Evolutionary conservation across 2,329 filamentous ascomycete species (phyloP).

Genomic region (Pseudocercospora fijiensis): DNA sequence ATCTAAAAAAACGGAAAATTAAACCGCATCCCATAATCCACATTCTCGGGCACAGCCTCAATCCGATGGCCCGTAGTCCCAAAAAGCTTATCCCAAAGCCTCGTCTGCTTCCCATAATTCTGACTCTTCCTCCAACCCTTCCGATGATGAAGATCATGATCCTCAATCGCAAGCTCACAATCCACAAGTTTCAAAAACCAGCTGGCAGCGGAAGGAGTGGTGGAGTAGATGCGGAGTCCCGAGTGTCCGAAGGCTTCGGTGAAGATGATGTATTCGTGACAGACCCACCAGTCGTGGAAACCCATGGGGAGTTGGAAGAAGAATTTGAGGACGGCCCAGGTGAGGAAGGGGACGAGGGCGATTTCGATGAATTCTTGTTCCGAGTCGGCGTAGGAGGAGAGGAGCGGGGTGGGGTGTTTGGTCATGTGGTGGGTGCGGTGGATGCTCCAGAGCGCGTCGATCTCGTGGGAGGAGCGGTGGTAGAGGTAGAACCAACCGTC

Average conservation of each 20-base stretch:
- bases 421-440: slow-evolving; percentile 50
- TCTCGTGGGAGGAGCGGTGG: slow-evolving; percentile 46
- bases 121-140: slow-evolving; percentile 42
- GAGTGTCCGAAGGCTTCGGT: slow-evolving; percentile 44
- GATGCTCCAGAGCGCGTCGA: slow-evolving; percentile 44
- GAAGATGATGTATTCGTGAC: slow-evolving; percentile 47
- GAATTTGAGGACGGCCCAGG: slow-evolving; percentile 41
- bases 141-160: slow-evolving; percentile 45
- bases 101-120: slow-evolving; percentile 45
- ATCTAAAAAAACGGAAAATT: slow-evolving; percentile 20
- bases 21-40: slow-evolving; percentile 17
- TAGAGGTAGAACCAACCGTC: slow-evolving; percentile 52
- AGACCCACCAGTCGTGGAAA: slow-evolving; percentile 52
- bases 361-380: slow-evolving; percentile 49
- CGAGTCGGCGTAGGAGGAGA: slow-evolving; percentile 45
- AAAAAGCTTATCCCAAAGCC: slow-evolving; percentile 39
- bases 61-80: slow-evolving; percentile 37
- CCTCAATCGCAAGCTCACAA: slow-evolving; percentile 46
- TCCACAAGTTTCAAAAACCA: slow-evolving; percentile 39
- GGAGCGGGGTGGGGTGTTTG: slow-evolving; percentile 47
- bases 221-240: slow-evolving; percentile 42
- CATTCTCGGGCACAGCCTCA: slow-evolving; percentile 32
- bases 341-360: slow-evolving; percentile 43
- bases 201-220: slow-evolving; percentile 39
- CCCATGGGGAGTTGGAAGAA: slow-evolving; percentile 45